phyloP scores from a whole-genome alignment of 2,329 filamentous ascomycete species.

The Scleromitrula shiraiana region DNA sequence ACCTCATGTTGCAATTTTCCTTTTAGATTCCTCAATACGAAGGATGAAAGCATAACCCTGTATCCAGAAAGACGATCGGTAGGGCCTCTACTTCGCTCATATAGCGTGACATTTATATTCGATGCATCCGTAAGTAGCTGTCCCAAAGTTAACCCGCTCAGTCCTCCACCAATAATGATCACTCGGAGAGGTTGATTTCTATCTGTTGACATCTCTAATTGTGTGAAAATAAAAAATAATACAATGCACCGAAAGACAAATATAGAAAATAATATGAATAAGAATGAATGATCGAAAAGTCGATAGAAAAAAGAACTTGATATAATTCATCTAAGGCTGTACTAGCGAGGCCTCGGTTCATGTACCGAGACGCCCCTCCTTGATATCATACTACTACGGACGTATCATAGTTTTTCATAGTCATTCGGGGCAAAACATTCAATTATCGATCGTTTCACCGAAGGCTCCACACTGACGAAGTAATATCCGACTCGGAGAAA shows the following conservation, averaged over 20 bases:
- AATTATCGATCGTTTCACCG: no score
- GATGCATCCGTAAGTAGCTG: conserved; percentile 19
- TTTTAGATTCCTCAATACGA: conserved; percentile 20
- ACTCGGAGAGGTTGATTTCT: conserved; percentile 13
- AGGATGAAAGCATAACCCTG: conserved; percentile 23
- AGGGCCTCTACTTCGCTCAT: conserved; percentile 16
- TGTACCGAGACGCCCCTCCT: neutral
- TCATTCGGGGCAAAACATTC: no score
- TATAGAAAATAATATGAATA: no score
- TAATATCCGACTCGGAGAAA: no score
- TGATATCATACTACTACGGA: neutral
- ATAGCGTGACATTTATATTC: conserved; percentile 20
- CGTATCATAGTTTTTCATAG: neutral
- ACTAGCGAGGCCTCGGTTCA: neutral
- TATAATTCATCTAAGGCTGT: no score
- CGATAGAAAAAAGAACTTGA: no score
- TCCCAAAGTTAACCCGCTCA: conserved; percentile 21
- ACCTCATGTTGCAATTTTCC: conserved; percentile 17
- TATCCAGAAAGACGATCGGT: conserved; percentile 22
- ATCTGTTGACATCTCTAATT: neutral
- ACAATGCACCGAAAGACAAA: no score
- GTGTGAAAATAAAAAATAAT: neutral
- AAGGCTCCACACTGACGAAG: no score
- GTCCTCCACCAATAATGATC: conserved; percentile 23
- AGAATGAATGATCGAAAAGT: no score